Conservation (phyloP, 441 rosid genomes). For the Erodium texanum region DNA sequence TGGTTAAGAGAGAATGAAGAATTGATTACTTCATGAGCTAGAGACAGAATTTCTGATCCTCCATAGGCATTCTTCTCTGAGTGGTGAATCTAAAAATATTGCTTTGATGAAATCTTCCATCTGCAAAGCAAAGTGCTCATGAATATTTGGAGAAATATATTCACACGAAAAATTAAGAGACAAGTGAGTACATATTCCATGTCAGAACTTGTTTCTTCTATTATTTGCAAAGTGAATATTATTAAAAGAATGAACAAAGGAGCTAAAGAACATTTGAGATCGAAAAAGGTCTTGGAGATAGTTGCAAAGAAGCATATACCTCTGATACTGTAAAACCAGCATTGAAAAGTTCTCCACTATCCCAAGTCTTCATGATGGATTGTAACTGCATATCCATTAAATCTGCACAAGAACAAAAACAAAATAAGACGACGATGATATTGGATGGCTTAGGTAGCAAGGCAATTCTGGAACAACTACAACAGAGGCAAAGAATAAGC, state of each 20-base stretch:
- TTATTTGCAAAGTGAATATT: neutral
- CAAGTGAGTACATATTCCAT: neutral
- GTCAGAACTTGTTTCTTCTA: neutral
- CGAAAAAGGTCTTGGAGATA: neutral
- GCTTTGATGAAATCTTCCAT: slow-evolving; percentile 72
- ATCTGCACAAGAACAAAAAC: slow-evolving; percentile 36
- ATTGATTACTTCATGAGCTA: slow-evolving; percentile 27
- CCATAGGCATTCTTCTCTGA: slow-evolving; percentile 89
- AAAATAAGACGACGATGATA: neutral
- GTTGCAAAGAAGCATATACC: slow-evolving; percentile 33
- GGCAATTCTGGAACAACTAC: neutral
- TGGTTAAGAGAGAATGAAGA: neutral
- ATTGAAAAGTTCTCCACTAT: slow-evolving; percentile 60
- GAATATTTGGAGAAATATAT: neutral
- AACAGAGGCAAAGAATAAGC: slow-evolving; percentile 10
- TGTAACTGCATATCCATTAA: slow-evolving; percentile 81
- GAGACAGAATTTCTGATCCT: slow-evolving; percentile 43
- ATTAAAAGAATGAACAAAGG: neutral
- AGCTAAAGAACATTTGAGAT: neutral
- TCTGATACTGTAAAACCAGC: slow-evolving; percentile 64
- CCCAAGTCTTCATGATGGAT: slow-evolving; percentile 77
- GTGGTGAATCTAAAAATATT: slow-evolving; percentile 71
- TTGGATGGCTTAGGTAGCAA: neutral
- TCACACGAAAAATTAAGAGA: neutral
- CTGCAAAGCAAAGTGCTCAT: slow-evolving; percentile 32